Evolutionary conservation across 495 filamentous ascomycete genomes (phyloP).

Genomic region (Acidiella bohemica): DNA sequence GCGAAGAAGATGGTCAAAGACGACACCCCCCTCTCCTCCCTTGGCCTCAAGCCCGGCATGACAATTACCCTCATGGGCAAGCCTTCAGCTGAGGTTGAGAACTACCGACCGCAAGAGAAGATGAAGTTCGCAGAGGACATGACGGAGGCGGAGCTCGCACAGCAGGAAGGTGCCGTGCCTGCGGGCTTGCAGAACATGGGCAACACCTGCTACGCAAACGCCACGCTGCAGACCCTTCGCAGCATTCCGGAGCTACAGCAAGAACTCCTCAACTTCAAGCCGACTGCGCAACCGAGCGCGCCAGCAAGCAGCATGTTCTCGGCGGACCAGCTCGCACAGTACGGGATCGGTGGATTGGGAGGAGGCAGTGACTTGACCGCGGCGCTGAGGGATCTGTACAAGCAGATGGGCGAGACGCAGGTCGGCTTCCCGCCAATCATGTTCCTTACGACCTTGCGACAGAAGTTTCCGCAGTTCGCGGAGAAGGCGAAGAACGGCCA

Average conservation of each 20-base stretch:
- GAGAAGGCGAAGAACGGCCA: slow-evolving; percentile 66
- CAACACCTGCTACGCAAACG: slow-evolving; percentile 97
- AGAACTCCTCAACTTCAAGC: slow-evolving; percentile 56
- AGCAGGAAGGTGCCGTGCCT: slow-evolving; percentile 66
- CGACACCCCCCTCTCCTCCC: slow-evolving; percentile 71
- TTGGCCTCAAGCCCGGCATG: slow-evolving; percentile 74
- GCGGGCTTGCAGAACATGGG: slow-evolving; percentile 86
- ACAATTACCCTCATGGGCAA: slow-evolving; percentile 96
- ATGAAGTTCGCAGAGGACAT: slow-evolving; percentile 92
- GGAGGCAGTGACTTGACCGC: slow-evolving; percentile 60
- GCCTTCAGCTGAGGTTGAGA: slow-evolving; percentile 45
- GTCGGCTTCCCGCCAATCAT: slow-evolving; percentile 71
- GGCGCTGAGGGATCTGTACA: slow-evolving; percentile 76
- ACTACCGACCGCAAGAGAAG: slow-evolving; percentile 65
- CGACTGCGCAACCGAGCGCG: slow-evolving; percentile 22
- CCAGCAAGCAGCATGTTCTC: slow-evolving; percentile 30
- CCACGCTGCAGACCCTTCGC: slow-evolving; percentile 78
- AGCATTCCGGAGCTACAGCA: slow-evolving; percentile 84
- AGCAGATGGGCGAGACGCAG: slow-evolving; percentile 85
- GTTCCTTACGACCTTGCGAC: slow-evolving; percentile 73
- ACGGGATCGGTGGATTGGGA: slow-evolving; percentile 47
- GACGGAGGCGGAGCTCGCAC: slow-evolving; percentile 86
- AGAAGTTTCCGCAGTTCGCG: slow-evolving; percentile 83
- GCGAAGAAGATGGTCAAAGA: slow-evolving; percentile 92
- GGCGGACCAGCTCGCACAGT: slow-evolving; percentile 39